Evolutionary conservation across 768 basidiomycete species (phyloP), one percentile per base, ranked within the genome.

Genomic region (Dentipellis sp.): DNA sequence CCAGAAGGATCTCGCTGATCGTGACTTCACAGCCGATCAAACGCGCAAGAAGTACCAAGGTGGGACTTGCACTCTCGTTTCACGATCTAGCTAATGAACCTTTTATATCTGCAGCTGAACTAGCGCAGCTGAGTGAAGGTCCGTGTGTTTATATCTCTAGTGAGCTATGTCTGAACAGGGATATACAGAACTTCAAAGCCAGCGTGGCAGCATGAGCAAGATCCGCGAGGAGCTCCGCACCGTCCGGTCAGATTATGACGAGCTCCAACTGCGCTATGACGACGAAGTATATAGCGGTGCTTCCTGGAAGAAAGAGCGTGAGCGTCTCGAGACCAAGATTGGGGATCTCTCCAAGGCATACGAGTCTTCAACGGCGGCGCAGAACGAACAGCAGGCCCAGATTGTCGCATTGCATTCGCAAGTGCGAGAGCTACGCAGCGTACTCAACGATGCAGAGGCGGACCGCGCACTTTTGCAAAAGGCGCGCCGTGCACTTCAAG

Each of bases 11-110:
- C 75, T 91, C n/a, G 74, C 80, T 1, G 87, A 91, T 59, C 79
- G 87, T 5, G 88, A 91, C 67, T 88, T 90, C 66, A 72, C 84
- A 10, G 76, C 80, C 35, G 84, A 90, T 60, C 89, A 91, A 66
- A 90, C 88, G 2, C 79, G 86, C 59, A 88, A 91, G 75, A 91
- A 89, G 66, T 91, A 92, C 63, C 89, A 92, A 77, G 81, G 88
- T 86, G 12, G n/a, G 29, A 53, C 47, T 61, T 10, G 53, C 52
- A 56, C 37, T 53, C 62, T 14, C 60, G 52, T 35, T 50, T 1
- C 52, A 6, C 23, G 16, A 36, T 38, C 17, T 11, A 38, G 10
- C 23, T 56, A 59, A 60, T 22, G 16, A 11, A 3, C 10, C 10
- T 8, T 36, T 35, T n/a, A 8, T 42, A n/a, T 23, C 21, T 14